phyloP scores from a whole-genome alignment of 257 asterid genomes.

The Sherardia arvensis region DNA sequence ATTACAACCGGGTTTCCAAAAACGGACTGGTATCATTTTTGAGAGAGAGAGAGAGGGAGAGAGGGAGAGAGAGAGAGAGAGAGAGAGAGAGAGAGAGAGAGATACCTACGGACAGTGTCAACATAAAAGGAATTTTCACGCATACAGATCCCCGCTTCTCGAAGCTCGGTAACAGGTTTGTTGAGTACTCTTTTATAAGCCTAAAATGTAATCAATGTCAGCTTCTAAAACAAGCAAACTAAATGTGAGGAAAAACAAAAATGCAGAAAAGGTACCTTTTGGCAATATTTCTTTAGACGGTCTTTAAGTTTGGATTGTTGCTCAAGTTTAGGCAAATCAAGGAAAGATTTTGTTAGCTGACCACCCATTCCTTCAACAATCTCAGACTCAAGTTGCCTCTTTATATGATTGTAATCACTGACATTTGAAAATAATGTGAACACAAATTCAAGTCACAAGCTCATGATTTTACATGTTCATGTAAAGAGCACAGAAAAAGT shows the following conservation, averaged over 20 bases:
- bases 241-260: neutral
- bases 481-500: constrained; percentile 15
- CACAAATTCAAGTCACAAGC: constrained; percentile 15
- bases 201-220: constrained; percentile 26
- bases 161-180: constrained; percentile 89
- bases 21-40: neutral
- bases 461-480: constrained; percentile 11
- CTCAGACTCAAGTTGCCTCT: constrained; percentile 98
- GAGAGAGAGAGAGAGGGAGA: neutral
- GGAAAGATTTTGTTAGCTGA: constrained; percentile 57
- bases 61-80: neutral
- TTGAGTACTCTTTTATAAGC: constrained; percentile 91
- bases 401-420: constrained; percentile 87
- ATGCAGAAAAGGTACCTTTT: constrained; percentile 48
- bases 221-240: constrained; percentile 6
- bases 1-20: constrained; percentile 1
- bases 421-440: constrained; percentile 15
- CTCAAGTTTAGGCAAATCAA: constrained; percentile 84
- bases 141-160: constrained; percentile 99
- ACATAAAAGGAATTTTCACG: constrained; percentile 96
- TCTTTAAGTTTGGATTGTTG: constrained; percentile 87
- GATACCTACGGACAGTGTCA: constrained; percentile 96
- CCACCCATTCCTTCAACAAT: constrained; percentile 53
- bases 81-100: constrained; percentile 10
- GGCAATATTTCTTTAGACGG: constrained; percentile 93